Conservation (phyloP, 208 protist species). For the Angomonas ambiguus region DNA sequence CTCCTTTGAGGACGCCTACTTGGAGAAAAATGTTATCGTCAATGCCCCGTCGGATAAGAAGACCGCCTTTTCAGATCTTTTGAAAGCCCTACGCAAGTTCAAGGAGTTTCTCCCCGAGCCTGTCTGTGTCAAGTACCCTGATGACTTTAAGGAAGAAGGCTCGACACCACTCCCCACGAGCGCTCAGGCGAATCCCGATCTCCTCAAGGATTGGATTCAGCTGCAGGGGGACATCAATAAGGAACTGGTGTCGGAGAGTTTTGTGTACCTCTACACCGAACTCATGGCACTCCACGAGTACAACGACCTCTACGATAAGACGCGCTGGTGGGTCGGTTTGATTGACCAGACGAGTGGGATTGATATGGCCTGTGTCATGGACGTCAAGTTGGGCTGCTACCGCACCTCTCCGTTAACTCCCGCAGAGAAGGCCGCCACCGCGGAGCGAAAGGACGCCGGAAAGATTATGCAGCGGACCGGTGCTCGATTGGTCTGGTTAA, state of each 20-base stretch:
- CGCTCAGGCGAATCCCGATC: background rate
- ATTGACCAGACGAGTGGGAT: constrained; percentile 52
- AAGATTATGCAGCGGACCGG: constrained; percentile 31
- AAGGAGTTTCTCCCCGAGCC: background rate
- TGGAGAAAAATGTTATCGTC: background rate
- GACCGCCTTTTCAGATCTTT: background rate
- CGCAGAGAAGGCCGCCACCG: constrained; percentile 40
- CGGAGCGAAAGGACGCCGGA: constrained; percentile 36
- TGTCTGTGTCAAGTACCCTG: background rate
- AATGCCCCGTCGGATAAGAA: background rate
- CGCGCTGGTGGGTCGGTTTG: constrained; percentile 49
- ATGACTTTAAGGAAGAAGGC: background rate
- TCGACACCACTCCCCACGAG: background rate
- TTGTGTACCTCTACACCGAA: background rate
- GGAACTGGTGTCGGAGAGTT: background rate
- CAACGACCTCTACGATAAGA: constrained; percentile 37
- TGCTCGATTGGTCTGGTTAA: constrained; percentile 57
- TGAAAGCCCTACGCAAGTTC: constrained; percentile 2
- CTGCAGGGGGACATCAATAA: background rate
- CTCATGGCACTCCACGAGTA: constrained; percentile 18
- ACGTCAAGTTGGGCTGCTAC: constrained; percentile 72
- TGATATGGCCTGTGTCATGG: constrained; percentile 46
- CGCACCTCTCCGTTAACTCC: constrained; percentile 65
- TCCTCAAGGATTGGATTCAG: constrained; percentile 2
- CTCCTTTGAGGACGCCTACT: constrained; percentile 10